Percentiles rank a stretch among this genome's conserved stretches.
phyloP scores from a whole-genome alignment of 2,329 filamentous ascomycete species.

The Stagonosporopsis vannaccii region DNA sequence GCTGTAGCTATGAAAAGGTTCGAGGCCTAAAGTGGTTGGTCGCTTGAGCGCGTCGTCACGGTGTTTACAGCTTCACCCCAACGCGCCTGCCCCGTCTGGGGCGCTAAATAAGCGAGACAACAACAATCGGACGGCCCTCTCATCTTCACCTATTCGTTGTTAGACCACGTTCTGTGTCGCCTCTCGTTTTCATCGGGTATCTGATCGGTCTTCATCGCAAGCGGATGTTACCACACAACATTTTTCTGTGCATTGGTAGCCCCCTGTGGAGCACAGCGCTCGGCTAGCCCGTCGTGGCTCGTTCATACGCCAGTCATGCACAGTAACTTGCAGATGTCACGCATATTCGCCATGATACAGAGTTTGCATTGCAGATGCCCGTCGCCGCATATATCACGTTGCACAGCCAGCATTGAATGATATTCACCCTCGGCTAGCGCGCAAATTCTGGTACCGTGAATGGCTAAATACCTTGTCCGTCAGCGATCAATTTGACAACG shows the following conservation, averaged over 20 bases:
- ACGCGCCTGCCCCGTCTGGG: constrained; percentile 33
- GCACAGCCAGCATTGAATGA: constrained; percentile 44
- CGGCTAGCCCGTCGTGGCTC: constrained; percentile 29
- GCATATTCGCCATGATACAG: constrained; percentile 45
- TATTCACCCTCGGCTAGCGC: constrained; percentile 36
- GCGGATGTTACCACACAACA: constrained; percentile 17
- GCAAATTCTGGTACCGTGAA: constrained; percentile 21
- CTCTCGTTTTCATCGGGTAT: constrained; percentile 8
- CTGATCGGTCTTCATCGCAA: constrained; percentile 15
- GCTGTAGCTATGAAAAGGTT: constrained; percentile 27
- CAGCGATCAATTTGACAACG: constrained; percentile 37
- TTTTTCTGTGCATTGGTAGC: constrained; percentile 1
- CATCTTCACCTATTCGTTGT: constrained; percentile 9
- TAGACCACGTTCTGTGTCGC: constrained; percentile 28
- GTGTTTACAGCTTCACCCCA: constrained; percentile 32
- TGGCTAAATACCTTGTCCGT: constrained; percentile 31
- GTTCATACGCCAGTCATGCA: constrained; percentile 37
- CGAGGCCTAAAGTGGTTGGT: constrained; percentile 11
- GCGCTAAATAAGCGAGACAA: constrained; percentile 34
- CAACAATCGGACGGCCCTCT: constrained; percentile 7
- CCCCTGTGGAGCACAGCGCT: constrained; percentile 23
- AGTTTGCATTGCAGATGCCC: constrained; percentile 38
- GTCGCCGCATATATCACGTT: constrained; percentile 37
- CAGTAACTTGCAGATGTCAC: constrained; percentile 50
- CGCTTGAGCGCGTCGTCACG: constrained; percentile 33